These are phyloP conservation scores for Chlorella sp. DNA, from an alignment of 139 green algal species.

Conservation along the genomic window DNA sequence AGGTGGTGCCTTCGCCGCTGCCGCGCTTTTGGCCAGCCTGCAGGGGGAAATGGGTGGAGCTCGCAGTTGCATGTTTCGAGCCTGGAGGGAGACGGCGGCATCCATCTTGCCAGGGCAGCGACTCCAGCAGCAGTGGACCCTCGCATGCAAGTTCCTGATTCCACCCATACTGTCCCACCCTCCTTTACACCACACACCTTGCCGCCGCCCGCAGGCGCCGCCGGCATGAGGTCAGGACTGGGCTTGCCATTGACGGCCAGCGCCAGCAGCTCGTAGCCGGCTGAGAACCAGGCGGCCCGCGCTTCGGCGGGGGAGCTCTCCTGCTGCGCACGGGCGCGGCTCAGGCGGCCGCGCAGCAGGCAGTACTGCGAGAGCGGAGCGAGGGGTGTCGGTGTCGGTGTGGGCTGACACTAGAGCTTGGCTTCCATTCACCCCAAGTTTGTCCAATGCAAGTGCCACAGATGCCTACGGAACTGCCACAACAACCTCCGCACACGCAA, in stretches of 20 bases:
- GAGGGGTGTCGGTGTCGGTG: too few species aligned
- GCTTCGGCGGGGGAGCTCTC: neutral
- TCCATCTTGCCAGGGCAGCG: neutral
- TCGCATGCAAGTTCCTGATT: neutral
- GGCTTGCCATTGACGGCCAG: constrained; percentile 16
- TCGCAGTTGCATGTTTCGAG: neutral
- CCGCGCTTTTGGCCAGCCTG: neutral
- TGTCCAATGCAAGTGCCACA: too few species aligned
- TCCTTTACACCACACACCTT: neutral
- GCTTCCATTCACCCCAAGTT: too few species aligned
- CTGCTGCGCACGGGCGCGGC: constrained; percentile 4
- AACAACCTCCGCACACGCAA: too few species aligned
- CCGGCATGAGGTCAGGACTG: neutral
- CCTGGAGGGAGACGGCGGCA: neutral
- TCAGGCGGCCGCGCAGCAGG: neutral
- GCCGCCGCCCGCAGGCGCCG: neutral
- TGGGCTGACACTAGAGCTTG: too few species aligned
- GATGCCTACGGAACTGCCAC: too few species aligned
- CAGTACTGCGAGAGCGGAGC: constrained; percentile 10
- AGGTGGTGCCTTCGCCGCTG: neutral
- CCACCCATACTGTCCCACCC: neutral
- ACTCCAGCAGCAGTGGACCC: neutral
- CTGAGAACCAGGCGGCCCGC: constrained; percentile 7
- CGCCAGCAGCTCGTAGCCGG: constrained; percentile 23
- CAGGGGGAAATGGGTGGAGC: too few species aligned